phyloP scores from a whole-genome alignment of 2,329 filamentous ascomycete genomes.

The Dactylellina parvicollis region DNA sequence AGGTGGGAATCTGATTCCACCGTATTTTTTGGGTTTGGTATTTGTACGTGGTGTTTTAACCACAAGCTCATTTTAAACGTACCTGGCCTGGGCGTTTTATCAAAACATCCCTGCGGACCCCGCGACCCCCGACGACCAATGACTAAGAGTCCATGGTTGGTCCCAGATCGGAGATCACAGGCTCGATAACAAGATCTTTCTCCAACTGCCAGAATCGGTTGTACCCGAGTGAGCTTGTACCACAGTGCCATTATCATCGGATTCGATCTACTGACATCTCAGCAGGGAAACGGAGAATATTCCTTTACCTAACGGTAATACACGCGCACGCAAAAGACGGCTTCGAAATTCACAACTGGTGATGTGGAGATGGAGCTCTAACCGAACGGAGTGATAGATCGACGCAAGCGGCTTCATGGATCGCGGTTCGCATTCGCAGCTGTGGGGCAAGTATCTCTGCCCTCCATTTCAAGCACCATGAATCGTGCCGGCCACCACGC shows the following conservation, averaged over 20 bases:
- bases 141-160: too few species aligned
- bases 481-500: neutral
- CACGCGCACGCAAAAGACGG: neutral
- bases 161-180: neutral
- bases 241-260: constrained; percentile 21
- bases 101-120: neutral
- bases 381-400: constrained; percentile 23
- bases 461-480: constrained; percentile 12
- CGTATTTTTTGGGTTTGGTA: neutral
- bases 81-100: neutral
- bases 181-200: too few species aligned
- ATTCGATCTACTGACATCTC: constrained; percentile 27
- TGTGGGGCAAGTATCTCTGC: constrained; percentile 5
- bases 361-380: constrained; percentile 36
- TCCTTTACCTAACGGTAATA: constrained; percentile 12
- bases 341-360: constrained; percentile 20
- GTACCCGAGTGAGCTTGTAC: constrained; percentile 9
- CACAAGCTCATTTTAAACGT: neutral
- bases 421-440: constrained; percentile 39
- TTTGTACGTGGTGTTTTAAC: neutral
- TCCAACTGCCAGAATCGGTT: neutral
- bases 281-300: neutral
- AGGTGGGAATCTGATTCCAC: neutral
- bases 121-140: too few species aligned
- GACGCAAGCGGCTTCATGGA: constrained; percentile 10